Base-by-base conservation (phyloP, 2,329 filamentous ascomycete genomes). In the Clarireedia sp. region DNA sequence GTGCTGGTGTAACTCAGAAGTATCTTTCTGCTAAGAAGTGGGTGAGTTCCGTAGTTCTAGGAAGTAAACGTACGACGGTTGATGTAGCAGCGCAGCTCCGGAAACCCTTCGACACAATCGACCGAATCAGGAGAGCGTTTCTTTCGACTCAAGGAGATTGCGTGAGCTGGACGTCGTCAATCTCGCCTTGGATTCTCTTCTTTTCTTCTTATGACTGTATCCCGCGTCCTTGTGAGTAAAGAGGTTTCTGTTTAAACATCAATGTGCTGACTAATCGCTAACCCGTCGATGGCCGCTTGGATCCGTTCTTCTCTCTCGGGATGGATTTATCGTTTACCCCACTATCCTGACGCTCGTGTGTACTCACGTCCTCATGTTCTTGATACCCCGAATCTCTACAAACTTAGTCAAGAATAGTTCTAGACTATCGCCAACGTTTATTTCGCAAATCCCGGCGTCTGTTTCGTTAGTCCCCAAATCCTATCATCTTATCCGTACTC, bases 301-400 rank as follows among this genome's bases (percentile, higher is more conserved):
- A 24, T 5, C 43, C 43, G 43, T 12, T 12, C 9, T 10, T 14
- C 43, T 16, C 14, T 12, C 10, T 23, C 9, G 14, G 14, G 8
- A 8, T 41, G 16, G 21, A n/a, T 43, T 21, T 43, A 17, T 6
- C 40, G 3, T 46, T 24, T 46, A 46, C 43, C 43, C 43, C 43
- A 46, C 43, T 24, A 46, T 29, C 43, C 6, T 16, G 10, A 46
- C 21, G 21, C 19, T 24, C 16, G 16, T n/a, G 38, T 19, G 7
- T 19, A 5, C 24, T 16, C 19, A 46, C 21, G 10, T 29, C 21
- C 51, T 55, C 46, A 55, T 55, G 52, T 50, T 55, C 21, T 17
- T 23, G 49, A 55, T 55, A 44, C 38, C 46, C 26, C 52, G 47
- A 55, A 24, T 55, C 26, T 44, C 52, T 23, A 50, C 38, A 17